These are phyloP conservation scores for Musa schizocarpa DNA, from an alignment of 176 grass and related monocot genomes.

Conservation along the genomic window DNA sequence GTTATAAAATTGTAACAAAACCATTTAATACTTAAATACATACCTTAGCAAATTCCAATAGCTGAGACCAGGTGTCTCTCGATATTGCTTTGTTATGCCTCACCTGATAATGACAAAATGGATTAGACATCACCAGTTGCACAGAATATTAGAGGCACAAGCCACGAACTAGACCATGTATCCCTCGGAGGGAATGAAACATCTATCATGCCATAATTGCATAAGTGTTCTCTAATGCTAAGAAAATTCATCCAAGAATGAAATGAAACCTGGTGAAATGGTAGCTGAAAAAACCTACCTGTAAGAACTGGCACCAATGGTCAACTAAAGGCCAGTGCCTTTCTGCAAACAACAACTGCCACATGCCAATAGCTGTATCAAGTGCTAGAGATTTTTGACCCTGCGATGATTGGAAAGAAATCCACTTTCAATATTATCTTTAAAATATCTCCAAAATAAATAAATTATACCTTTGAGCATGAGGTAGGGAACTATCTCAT, in stretches of 20 bases:
- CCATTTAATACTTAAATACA: background rate
- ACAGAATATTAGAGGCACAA: background rate
- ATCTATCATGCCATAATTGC: background rate
- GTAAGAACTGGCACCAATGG: slow-evolving; percentile 90
- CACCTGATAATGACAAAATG: slow-evolving; percentile 40
- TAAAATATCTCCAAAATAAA: background rate
- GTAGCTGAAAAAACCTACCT: slow-evolving; percentile 30
- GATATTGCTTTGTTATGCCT: slow-evolving; percentile 96
- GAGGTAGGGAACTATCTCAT: background rate
- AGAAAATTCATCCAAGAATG: too few species aligned
- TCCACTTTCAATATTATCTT: background rate
- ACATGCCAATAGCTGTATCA: slow-evolving; percentile 98
- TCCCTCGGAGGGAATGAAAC: background rate
- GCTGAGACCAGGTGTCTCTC: slow-evolving; percentile 93
- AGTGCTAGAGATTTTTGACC: slow-evolving; percentile 95
- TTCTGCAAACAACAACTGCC: slow-evolving; percentile 88
- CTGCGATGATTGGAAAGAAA: slow-evolving; percentile 28
- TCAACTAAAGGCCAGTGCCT: slow-evolving; percentile 85
- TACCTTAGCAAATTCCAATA: slow-evolving; percentile 99
- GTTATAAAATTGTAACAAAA: background rate
- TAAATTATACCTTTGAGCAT: background rate
- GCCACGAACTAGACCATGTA: background rate
- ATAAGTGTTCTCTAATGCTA: too few species aligned
- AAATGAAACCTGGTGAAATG: too few species aligned
- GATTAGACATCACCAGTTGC: background rate